These are phyloP conservation scores for Auricularia auricula-judae DNA, from an alignment of 768 basidiomycete genomes.

Conservation along the genomic window DNA sequence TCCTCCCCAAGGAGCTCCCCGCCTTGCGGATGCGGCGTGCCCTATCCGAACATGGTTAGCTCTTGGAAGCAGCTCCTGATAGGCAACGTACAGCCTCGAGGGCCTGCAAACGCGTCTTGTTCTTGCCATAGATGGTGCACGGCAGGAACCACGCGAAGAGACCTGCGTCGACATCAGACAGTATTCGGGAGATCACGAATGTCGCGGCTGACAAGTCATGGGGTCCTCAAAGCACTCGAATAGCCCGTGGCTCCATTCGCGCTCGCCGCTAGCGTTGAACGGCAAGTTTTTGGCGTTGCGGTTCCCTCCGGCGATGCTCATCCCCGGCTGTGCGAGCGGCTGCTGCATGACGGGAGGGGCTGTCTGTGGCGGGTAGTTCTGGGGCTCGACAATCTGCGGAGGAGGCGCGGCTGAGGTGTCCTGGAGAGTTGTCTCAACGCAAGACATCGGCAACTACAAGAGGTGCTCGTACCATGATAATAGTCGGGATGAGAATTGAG, in stretches of 20 bases:
- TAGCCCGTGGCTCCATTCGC: slow-evolving; percentile 22
- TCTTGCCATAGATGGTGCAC: slow-evolving; percentile 29
- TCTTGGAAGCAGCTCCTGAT: background rate
- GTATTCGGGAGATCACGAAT: background rate
- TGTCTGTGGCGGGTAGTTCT: background rate
- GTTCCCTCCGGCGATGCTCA: background rate
- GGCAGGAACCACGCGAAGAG: slow-evolving; percentile 30
- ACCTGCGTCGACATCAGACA: slow-evolving; percentile 15
- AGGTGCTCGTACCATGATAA: background rate
- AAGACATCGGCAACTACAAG: background rate
- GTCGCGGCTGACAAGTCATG: slow-evolving; percentile 14
- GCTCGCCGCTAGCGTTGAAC: slow-evolving; percentile 17
- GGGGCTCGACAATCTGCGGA: background rate
- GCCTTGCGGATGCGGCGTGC: slow-evolving; percentile 25
- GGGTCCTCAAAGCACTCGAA: slow-evolving; percentile 14
- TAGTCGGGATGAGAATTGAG: background rate
- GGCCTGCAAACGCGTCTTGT: slow-evolving; percentile 30
- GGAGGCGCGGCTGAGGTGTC: background rate
- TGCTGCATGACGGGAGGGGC: background rate
- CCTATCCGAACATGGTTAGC: slow-evolving; percentile 10
- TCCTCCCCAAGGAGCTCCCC: slow-evolving; percentile 25
- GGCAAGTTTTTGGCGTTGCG: slow-evolving; percentile 12
- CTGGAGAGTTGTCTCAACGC: background rate
- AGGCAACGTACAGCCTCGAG: slow-evolving; percentile 13
- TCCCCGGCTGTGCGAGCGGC: background rate